Base-by-base conservation (phyloP, 768 basidiomycete genomes). In the Coprinopsis marcescibilis region DNA sequence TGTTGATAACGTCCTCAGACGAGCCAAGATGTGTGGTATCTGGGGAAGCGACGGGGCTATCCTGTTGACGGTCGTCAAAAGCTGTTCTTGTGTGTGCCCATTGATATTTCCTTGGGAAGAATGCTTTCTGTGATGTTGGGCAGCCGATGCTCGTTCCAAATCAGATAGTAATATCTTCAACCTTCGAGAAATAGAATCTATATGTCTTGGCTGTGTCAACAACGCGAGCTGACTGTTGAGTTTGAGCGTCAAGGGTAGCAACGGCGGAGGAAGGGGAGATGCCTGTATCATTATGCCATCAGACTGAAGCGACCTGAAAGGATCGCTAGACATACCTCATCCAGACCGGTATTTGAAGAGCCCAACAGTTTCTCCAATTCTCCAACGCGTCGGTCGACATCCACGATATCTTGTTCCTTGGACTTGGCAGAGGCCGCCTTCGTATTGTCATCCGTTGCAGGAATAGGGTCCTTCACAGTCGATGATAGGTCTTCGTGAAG, bases 151-250 rank as follows among this genome's bases (percentile, higher is more conserved):
- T 24, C 94, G 83, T 41, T 98, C 95, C 42, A 99, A 77, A 64
- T 99, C 96, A 1, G 92, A 85, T 12, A 95, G 74, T 14, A 98
- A 77, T 6, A 97, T 70, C 58, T 98, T 99, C 51, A 98, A 77
- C 3, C 95, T 83, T 3, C 95, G 80, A 1, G 94, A 94, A 52
- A 97, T 87, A 10, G 91, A 88, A 64, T 99, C 96, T 41, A 98
- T 83, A 59, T 98, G 93, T 13, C 94, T 82, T 0, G 96, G 95
- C 67, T 97, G 93, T 0, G 95, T 89, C 37, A 99, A 80, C 13
- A 97, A 72, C 5, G 83, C 79, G 19, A 98, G 70, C 60, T 96
- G 92, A 17, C 81, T 80, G 58, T 89, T 91, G 35, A 97, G 78
- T 35, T 88, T 80, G 14, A 78, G 77, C 44, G 97, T 74, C 40